Base-by-base conservation (phyloP, 2,329 filamentous ascomycete genomes). In the Acephala macrosclerotiorum region DNA sequence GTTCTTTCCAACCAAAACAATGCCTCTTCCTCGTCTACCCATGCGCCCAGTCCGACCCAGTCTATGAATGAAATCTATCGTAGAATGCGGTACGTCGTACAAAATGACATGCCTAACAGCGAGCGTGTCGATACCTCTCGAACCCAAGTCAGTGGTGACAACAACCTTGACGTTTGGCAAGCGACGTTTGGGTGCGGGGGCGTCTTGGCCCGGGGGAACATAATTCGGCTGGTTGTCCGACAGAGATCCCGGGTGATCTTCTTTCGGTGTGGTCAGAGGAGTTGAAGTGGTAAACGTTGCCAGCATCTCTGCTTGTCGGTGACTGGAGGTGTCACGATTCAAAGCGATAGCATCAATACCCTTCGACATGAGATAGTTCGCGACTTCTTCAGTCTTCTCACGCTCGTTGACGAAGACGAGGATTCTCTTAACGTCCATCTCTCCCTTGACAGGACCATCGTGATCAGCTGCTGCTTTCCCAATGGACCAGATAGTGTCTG, bases 331-430 rank as follows among this genome's bases (percentile, higher is more conserved):
- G 77, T 99, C 96, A 60, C 96, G 87, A 73, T 93, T 93, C 63
- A 99, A 84, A 0, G 94, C 92, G 16, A 92, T 83, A 6, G 95
- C 94, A 71, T 97, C 91, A 73, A 99, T 94, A 63, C 94, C 94
- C 81, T 97, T 97, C 59, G 87, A 87, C 14, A 83, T 81, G 0
- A 99, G 87, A 77, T 92, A 99, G 1, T 89, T 81, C 14, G 94
- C 90, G 0, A 99, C 85, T 74, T 94, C 88, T 64, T 91, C 86
- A 0, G 95, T 93, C 75, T 92, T 93, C 75, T 97, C 94, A 40
- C 96, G 91, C 82, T 98, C 94, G 78, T 98, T 98, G 77, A 98
- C 95, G 74, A 98, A 98, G 2, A 98, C 94, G 64, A 98, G 88
- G 73, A 99, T 91, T 68, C 93, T 91, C 77, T 96, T 96, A 26